Base-by-base conservation (phyloP, 768 basidiomycete species). In the Lactifluus piperatus region DNA sequence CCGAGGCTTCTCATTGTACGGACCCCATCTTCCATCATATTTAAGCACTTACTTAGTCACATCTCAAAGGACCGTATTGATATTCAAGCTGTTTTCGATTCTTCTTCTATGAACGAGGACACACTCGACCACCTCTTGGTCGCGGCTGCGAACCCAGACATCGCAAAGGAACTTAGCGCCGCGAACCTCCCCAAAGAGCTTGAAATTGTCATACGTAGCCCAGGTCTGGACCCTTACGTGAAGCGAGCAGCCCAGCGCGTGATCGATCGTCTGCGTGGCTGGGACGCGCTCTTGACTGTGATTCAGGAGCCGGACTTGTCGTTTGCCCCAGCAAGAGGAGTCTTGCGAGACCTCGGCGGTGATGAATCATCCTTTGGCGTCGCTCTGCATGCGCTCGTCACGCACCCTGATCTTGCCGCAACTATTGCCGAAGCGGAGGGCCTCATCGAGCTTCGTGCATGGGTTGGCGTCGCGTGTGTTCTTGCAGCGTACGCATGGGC, bases 401-500 rank as follows among this genome's bases (percentile, higher is more conserved):
- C 76, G n/a, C 79, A 85, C 45, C 74, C 72, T 0, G 79, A 81
- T 55, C 70, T 90, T 14, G 67, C 76, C 45, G 65, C 73, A 2
- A 79, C 75, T 22, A 52, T 61, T 14, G 36, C 34, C 20, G 50
- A 51, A 29, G 27, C 43, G 14, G 50, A 56, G 55, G 72, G 79
- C 3, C 81, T 83, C 66, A 76, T 76, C 27, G 82, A 84, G 47
- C 86, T 90, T 62, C 77, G 84, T 57, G 84, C 85, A 0, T 82
- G 80, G 61, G 71, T 90, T 48, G 89, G 89, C 1, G 76, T 90
- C 8, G 76, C 83, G 3, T 76, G 77, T 51, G 81, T 88, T 14
- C 71, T 91, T 14, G 82, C 82, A 2, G 85, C 86, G 34, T 85
- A 84, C 66, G 85, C 86, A 3, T 92, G 88, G 85, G 81, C 88